Conservation (phyloP, 768 basidiomycete species). For the Strobilomyces dryophilus region DNA sequence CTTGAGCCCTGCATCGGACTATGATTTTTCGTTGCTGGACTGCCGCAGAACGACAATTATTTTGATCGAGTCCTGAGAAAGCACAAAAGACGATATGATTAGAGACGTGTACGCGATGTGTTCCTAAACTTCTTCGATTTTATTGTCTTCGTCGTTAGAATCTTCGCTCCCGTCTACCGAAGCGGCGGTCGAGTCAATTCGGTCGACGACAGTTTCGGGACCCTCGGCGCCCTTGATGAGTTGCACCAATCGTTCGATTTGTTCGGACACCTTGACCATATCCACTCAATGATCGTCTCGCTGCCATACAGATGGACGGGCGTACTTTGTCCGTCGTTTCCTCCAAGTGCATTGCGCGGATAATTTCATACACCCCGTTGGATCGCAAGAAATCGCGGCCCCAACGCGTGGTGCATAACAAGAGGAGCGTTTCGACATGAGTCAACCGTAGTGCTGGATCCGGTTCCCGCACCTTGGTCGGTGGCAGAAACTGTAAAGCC, state of each 20-base stretch:
- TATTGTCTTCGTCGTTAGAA: conserved; percentile 63
- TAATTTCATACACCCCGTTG: conserved; percentile 83
- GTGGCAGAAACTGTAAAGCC: conserved; percentile 83
- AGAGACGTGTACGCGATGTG: conserved; percentile 13
- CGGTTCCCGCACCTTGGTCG: conserved; percentile 77
- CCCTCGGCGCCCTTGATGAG: conserved; percentile 80
- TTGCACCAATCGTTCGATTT: conserved; percentile 83
- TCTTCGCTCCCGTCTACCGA: conserved; percentile 23
- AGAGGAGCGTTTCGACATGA: conserved; percentile 83
- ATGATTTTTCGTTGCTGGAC: neutral
- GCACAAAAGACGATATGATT: conserved; percentile 7
- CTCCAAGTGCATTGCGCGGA: conserved; percentile 70
- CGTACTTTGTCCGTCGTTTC: conserved; percentile 77
- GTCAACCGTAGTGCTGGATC: conserved; percentile 75
- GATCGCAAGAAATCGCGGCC: conserved; percentile 78
- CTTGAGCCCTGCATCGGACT: neutral
- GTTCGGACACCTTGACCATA: conserved; percentile 65
- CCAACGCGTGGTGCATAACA: conserved; percentile 86
- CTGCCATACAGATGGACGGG: conserved; percentile 2
- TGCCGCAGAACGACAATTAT: neutral
- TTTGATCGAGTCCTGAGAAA: neutral
- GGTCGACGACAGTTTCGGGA: conserved; percentile 39
- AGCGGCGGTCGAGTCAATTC: conserved; percentile 24
- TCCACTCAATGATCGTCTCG: neutral
- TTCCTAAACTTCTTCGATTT: conserved; percentile 69